phyloP scores from a whole-genome alignment of 192 early-diverging fungal genomes.

The Umbelopsis vinacea region DNA sequence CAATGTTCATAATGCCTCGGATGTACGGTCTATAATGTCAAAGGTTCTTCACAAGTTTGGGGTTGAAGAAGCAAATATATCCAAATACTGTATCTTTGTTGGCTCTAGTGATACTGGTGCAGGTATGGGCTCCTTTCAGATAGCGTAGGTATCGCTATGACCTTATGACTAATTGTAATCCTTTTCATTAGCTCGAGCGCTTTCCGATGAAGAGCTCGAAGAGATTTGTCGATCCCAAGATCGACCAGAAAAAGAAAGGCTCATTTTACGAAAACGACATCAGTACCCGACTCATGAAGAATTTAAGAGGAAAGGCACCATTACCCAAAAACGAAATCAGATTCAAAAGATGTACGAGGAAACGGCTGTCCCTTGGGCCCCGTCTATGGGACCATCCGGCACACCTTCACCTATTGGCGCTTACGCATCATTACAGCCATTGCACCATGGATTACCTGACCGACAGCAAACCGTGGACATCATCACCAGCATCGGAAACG shows the following conservation, averaged over 20 bases:
- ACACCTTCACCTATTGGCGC: constrained; percentile 9
- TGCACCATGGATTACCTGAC: constrained; percentile 22
- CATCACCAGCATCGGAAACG: constrained; percentile 24
- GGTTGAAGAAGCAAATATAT: constrained; percentile 67
- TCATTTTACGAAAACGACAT: constrained; percentile 75
- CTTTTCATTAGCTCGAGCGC: constrained; percentile 48
- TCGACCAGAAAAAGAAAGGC: constrained; percentile 67
- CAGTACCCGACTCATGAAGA: constrained; percentile 60
- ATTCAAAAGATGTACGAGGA: constrained; percentile 20
- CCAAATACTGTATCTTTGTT: constrained; percentile 76
- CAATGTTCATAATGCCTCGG: constrained; percentile 70
- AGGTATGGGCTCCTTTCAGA: constrained; percentile 39
- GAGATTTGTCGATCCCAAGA: constrained; percentile 74
- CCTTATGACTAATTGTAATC: too few species aligned
- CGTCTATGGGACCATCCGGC: not conserved
- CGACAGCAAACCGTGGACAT: constrained; percentile 33
- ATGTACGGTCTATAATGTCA: constrained; percentile 70
- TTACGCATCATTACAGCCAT: constrained; percentile 4
- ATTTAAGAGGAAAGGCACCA: constrained; percentile 53
- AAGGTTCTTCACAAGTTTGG: constrained; percentile 84
- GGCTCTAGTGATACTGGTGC: constrained; percentile 72
- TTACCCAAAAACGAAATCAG: constrained; percentile 28
- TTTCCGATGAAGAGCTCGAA: constrained; percentile 79
- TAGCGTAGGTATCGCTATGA: too few species aligned
- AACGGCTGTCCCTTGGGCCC: not conserved